phyloP scores from a whole-genome alignment of 2,329 filamentous ascomycete genomes.

The Cercospora nicotianae region DNA sequence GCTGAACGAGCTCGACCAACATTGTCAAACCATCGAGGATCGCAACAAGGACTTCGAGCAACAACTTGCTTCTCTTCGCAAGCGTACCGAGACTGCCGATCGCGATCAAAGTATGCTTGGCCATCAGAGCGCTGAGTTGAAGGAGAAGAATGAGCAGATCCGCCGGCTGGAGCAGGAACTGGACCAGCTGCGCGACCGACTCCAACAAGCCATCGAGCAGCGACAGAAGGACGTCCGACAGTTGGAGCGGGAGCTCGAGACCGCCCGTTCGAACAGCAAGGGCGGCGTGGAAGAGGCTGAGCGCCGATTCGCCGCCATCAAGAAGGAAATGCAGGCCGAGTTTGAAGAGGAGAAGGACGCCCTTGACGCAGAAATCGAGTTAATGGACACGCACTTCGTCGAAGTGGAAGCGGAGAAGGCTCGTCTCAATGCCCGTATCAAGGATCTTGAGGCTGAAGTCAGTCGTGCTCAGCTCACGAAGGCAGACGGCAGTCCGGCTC shows the following conservation, averaged over 20 bases:
- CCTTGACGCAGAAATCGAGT: constrained; percentile 58
- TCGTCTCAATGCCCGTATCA: constrained; percentile 60
- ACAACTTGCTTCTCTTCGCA: constrained; percentile 28
- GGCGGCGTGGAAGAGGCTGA: constrained; percentile 31
- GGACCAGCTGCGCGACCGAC: constrained; percentile 43
- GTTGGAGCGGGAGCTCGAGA: constrained; percentile 46
- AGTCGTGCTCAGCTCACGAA: constrained; percentile 41
- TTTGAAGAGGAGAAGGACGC: constrained; percentile 44
- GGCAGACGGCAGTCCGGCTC: constrained; percentile 38
- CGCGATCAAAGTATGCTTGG: constrained; percentile 34
- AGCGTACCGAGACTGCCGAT: constrained; percentile 28
- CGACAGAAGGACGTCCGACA: constrained; percentile 41
- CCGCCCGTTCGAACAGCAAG: constrained; percentile 29
- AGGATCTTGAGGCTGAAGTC: constrained; percentile 42
- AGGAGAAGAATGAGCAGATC: constrained; percentile 33
- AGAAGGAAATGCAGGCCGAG: constrained; percentile 48
- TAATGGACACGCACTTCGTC: constrained; percentile 47
- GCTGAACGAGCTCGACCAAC: constrained; percentile 40
- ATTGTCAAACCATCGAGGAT: constrained; percentile 35
- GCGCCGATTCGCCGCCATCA: constrained; percentile 52
- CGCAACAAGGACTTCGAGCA: constrained; percentile 36
- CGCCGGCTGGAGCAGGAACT: constrained; percentile 44
- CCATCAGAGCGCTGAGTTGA: constrained; percentile 31
- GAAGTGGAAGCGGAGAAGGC: constrained; percentile 52
- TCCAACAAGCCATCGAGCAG: constrained; percentile 37